phyloP scores from a whole-genome alignment of 257 asterid genomes.

The Plectranthus barbatus region DNA sequence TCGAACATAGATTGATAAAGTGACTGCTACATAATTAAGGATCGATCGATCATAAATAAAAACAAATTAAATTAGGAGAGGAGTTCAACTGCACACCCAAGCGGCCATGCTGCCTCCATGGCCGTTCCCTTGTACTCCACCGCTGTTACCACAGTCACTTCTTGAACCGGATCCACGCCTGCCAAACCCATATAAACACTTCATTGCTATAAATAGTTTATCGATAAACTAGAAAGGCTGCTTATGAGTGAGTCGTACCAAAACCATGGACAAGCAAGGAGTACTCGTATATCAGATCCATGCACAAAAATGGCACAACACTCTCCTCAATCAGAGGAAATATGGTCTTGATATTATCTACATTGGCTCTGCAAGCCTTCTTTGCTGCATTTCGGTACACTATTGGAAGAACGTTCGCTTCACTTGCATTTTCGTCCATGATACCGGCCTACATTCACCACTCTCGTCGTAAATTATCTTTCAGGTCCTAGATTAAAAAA shows the following conservation, averaged over 20 bases:
- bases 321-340: conserved; percentile 18
- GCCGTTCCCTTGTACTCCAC: conserved; percentile 26
- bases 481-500: too few relatives aligned
- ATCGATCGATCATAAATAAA: too few relatives aligned
- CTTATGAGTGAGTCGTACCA: too few relatives aligned
- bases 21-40: too few relatives aligned
- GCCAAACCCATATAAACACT: too few relatives aligned
- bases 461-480: too few relatives aligned
- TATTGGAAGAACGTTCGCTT: conserved; percentile 19
- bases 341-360: neutral
- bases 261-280: conserved; percentile 39
- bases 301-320: conserved; percentile 35
- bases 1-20: too few relatives aligned
- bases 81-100: conserved; percentile 49
- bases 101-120: conserved; percentile 50
- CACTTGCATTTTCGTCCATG: neutral
- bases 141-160: conserved; percentile 22
- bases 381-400: conserved; percentile 30
- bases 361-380: conserved; percentile 26
- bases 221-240: too few relatives aligned
- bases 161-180: too few relatives aligned
- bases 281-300: conserved; percentile 43
- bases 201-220: too few relatives aligned
- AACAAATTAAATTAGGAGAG: too few relatives aligned
- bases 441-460: conserved; percentile 20